Percentiles rank a stretch among this genome's conserved stretches.
Conservation (phyloP, 345 rosid genomes). For the Eucalyptus regnans region DNA sequence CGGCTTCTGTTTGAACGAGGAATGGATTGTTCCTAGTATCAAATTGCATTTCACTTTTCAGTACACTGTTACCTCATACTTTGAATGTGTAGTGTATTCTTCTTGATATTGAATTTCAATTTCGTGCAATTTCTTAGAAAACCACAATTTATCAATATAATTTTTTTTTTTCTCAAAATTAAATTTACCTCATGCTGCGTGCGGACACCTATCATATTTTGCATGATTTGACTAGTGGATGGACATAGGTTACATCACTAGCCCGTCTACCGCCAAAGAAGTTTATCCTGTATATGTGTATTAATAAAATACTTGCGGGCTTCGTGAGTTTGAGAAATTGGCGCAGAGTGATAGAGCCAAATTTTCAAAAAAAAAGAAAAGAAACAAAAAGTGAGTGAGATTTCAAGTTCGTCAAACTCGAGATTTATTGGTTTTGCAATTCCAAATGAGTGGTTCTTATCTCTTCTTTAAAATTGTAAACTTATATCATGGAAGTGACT, state of each 20-base stretch:
- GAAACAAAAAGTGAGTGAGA: not conserved
- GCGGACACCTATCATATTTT: not conserved
- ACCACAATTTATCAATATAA: too few species aligned
- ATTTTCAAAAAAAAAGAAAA: too few species aligned
- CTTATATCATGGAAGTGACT: not conserved
- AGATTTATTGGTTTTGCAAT: not conserved
- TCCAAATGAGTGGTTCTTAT: accelerated
- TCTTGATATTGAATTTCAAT: too few species aligned
- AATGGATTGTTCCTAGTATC: too few species aligned
- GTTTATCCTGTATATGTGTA: not conserved
- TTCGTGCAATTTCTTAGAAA: too few species aligned
- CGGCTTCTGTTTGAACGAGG: too few species aligned
- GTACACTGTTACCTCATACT: too few species aligned
- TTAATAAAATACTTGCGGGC: not conserved
- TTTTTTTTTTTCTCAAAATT: too few species aligned
- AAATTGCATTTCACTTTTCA: too few species aligned
- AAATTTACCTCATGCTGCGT: too few species aligned
- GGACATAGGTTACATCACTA: not conserved
- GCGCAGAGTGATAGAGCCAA: not conserved
- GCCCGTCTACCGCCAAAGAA: not conserved
- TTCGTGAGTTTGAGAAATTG: not conserved
- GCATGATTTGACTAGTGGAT: not conserved
- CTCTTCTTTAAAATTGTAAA: not conserved
- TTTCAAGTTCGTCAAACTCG: not conserved
- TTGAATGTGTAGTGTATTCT: too few species aligned